Evolutionary conservation across 129 eudicot species (phyloP).

Genomic region (Flaveria ramosissima): DNA sequence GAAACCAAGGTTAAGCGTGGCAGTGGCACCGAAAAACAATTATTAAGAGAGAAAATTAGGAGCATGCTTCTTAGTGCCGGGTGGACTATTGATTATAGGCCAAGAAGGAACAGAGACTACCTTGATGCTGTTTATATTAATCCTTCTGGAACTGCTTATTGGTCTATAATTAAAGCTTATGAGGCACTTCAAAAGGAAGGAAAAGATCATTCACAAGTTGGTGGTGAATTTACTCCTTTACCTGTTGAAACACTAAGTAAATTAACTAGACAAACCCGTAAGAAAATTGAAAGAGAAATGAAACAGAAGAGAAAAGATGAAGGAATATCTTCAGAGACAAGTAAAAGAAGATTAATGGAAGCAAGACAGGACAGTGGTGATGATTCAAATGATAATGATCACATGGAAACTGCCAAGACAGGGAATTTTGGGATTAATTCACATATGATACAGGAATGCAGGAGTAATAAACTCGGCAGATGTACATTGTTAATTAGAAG

Average conservation of each 20-base stretch:
- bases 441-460: slow-evolving; percentile 54
- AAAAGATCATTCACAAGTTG: slow-evolving; percentile 38
- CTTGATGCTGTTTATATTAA: slow-evolving; percentile 92
- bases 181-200: slow-evolving; percentile 95
- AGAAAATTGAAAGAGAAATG: slow-evolving; percentile 80
- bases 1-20: slow-evolving; percentile 84
- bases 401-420: slow-evolving; percentile 31
- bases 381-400: slow-evolving; percentile 45
- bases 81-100: slow-evolving; percentile 98
- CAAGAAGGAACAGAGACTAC: slow-evolving; percentile 89
- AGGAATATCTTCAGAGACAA: slow-evolving; percentile 36
- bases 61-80: slow-evolving; percentile 82
- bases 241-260: slow-evolving; percentile 77
- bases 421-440: slow-evolving; percentile 29
- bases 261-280: slow-evolving; percentile 85
- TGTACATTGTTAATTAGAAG: slow-evolving; percentile 72
- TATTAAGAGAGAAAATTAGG: slow-evolving; percentile 79
- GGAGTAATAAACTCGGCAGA: slow-evolving; percentile 66
- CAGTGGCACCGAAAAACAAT: slow-evolving; percentile 89
- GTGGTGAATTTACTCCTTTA: slow-evolving; percentile 63
- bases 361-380: slow-evolving; percentile 42
- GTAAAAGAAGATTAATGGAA: slow-evolving; percentile 41
- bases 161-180: slow-evolving; percentile 96
- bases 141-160: slow-evolving; percentile 90
- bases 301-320: slow-evolving; percentile 78